Conservation (phyloP, 2,329 filamentous ascomycete species). For the Fusarium sp. region DNA sequence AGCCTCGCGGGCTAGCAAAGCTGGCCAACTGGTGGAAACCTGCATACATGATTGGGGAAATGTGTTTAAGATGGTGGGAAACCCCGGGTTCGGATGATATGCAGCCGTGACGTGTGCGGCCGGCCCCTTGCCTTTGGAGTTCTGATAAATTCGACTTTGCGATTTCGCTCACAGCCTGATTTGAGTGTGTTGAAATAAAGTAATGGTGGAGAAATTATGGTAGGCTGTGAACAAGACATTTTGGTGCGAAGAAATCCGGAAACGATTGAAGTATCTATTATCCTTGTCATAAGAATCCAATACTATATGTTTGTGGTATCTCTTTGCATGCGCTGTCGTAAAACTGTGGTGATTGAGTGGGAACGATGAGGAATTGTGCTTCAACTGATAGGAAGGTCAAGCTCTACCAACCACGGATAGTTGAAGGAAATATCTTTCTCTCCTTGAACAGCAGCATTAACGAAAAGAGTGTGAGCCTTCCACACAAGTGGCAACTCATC, state of each 20-base stretch:
- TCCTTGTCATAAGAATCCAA: too few species aligned
- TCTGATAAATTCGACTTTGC: conserved; percentile 13
- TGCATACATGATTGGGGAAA: conserved; percentile 35
- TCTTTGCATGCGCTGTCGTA: background rate
- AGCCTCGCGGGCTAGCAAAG: conserved; percentile 22
- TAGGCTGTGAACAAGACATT: too few species aligned
- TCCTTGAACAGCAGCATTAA: conserved; percentile 38
- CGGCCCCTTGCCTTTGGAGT: conserved; percentile 18
- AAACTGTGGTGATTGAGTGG: background rate
- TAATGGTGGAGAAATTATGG: too few species aligned
- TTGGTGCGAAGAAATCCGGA: too few species aligned
- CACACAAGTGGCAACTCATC: background rate
- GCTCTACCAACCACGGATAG: conserved; percentile 34
- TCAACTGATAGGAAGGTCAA: conserved; percentile 19
- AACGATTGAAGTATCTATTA: too few species aligned
- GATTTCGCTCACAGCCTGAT: background rate
- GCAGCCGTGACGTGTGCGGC: conserved; percentile 14
- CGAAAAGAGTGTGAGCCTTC: conserved; percentile 32
- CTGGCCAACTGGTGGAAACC: conserved; percentile 6
- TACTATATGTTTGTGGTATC: too few species aligned
- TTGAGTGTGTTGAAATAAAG: background rate
- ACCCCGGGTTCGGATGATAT: background rate
- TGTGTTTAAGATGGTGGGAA: conserved; percentile 12
- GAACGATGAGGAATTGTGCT: background rate
- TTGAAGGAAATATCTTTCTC: conserved; percentile 1